phyloP scores from a whole-genome alignment of 441 rosid genomes.

The Adansonia rubrostipa region DNA sequence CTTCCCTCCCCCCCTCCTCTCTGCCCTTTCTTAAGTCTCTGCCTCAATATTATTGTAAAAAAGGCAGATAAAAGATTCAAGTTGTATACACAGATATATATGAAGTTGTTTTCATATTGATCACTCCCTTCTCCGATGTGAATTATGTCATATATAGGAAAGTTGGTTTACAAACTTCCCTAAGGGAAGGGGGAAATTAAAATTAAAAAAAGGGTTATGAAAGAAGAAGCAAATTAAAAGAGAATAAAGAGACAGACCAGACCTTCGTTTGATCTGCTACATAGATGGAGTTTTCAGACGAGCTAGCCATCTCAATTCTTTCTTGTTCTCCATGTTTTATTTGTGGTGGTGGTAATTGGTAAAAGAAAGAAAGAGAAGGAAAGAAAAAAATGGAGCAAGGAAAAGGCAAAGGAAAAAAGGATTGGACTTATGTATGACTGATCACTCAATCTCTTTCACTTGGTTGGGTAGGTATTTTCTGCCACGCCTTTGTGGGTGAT shows the following conservation, averaged over 20 bases:
- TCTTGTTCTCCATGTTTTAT: neutral
- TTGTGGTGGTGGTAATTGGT: neutral
- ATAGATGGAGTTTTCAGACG: conserved; percentile 26
- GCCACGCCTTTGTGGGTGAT: conserved; percentile 38
- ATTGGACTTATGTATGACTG: conserved; percentile 13
- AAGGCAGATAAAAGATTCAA: conserved; percentile 23
- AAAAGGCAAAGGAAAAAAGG: conserved; percentile 17
- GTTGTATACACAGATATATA: neutral
- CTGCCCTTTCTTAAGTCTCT: neutral
- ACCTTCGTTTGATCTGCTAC: conserved; percentile 25
- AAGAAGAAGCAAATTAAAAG: neutral
- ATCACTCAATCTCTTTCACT: conserved; percentile 43
- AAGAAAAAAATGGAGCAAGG: neutral
- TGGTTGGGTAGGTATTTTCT: conserved; percentile 34
- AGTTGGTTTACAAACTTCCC: conserved; percentile 22
- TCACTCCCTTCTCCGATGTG: conserved; percentile 23
- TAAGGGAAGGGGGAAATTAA: conserved; percentile 11
- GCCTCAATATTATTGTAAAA: neutral
- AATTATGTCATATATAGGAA: conserved; percentile 18
- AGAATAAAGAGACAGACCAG: conserved; percentile 17
- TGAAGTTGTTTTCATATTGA: conserved; percentile 26
- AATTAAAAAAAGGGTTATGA: conserved; percentile 6
- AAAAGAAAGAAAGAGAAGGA: neutral
- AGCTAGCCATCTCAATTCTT: conserved; percentile 11
- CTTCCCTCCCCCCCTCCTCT: neutral